A percentile compares a stretch with the other conserved stretches of the same genome.
Evolutionary conservation across 768 basidiomycete species (phyloP).

Genomic region (Peribolospora kevripleyi): DNA sequence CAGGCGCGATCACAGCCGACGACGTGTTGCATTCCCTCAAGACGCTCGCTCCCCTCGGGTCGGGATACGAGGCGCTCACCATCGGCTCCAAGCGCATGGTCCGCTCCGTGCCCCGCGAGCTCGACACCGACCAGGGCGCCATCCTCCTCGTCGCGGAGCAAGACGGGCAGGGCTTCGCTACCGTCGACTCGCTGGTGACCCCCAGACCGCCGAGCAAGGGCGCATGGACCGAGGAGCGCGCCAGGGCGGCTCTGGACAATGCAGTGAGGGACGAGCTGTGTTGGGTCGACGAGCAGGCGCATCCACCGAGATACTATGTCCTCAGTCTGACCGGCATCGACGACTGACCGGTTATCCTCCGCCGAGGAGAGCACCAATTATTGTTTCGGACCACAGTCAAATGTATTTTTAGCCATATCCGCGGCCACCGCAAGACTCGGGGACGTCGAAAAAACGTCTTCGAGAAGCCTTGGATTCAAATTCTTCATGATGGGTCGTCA

Average conservation of each 20-base stretch:
- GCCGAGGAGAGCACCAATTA: no score
- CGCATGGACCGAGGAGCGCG: conserved; percentile 59
- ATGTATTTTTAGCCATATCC: no score
- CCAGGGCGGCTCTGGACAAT: conserved; percentile 54
- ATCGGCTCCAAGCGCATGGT: conserved; percentile 51
- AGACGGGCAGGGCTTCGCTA: conserved; percentile 9
- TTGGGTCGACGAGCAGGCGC: conserved; percentile 80
- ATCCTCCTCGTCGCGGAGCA: conserved; percentile 36
- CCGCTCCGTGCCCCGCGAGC: conserved; percentile 63
- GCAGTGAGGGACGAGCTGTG: conserved; percentile 73
- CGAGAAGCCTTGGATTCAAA: no score
- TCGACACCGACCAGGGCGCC: conserved; percentile 68
- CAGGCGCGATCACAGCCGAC: conserved; percentile 31
- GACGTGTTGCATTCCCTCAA: conserved; percentile 39
- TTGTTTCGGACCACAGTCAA: no score
- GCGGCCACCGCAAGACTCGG: no score
- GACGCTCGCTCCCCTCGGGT: conserved; percentile 60
- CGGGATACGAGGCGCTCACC: conserved; percentile 69
- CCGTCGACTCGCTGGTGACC: conserved; percentile 3
- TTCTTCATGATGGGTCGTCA: no score
- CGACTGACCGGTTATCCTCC: no score
- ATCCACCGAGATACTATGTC: no score
- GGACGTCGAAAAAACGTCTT: no score
- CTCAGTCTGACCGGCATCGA: no score
- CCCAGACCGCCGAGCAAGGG: conserved; percentile 19